Percentiles rank a stretch among this genome's conserved stretches.
Evolutionary conservation across 2,329 filamentous ascomycete genomes (phyloP).

Genomic region (Dactylonectria estremocensis): DNA sequence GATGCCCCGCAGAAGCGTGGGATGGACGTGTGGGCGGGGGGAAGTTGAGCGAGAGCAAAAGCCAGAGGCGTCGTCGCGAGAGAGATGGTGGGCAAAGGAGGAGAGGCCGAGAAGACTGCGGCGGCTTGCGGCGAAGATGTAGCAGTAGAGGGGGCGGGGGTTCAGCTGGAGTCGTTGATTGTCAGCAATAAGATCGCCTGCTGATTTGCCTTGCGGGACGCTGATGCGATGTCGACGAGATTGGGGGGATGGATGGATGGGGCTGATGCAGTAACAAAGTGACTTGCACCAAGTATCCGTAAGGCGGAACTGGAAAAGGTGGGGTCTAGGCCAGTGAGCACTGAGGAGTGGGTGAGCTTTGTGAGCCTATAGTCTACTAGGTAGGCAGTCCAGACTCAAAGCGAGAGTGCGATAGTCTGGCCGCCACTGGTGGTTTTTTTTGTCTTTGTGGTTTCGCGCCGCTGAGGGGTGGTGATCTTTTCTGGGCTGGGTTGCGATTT

Average conservation of each 20-base stretch:
- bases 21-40: slow-evolving; percentile 2
- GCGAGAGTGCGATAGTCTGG: background rate
- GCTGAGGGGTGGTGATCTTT: background rate
- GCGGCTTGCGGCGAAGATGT: background rate
- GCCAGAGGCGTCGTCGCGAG: background rate
- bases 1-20: slow-evolving; percentile 33
- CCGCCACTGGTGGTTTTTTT: background rate
- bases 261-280: background rate
- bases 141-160: background rate
- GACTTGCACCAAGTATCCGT: background rate
- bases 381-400: background rate
- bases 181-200: slow-evolving; percentile 6
- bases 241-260: background rate
- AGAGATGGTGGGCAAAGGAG: background rate
- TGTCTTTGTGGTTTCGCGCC: background rate
- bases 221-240: background rate
- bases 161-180: slow-evolving; percentile 6
- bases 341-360: background rate
- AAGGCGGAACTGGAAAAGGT: background rate
- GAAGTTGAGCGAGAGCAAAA: background rate
- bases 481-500: background rate
- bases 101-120: background rate
- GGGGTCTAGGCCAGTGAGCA: background rate
- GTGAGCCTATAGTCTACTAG: background rate
- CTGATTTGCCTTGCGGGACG: slow-evolving; percentile 6